A percentile compares a stretch with the other conserved stretches of the same genome.
These are phyloP conservation scores for Exophiala alcalophila DNA, from an alignment of 2,329 filamentous ascomycete species.

Conservation along the genomic window DNA sequence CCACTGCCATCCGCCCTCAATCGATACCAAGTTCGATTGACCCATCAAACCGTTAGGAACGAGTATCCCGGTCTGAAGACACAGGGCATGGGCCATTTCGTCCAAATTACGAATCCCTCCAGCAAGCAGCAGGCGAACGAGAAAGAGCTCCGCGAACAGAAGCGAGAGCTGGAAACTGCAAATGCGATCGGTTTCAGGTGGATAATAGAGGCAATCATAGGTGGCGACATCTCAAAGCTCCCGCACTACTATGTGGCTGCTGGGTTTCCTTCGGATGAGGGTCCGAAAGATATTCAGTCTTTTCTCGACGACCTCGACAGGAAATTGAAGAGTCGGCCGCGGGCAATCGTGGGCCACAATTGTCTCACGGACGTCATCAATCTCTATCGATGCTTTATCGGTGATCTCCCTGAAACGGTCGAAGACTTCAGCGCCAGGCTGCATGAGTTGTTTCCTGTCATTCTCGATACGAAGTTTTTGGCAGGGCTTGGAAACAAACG, in stretches of 20 bases:
- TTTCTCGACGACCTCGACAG: conserved; percentile 37
- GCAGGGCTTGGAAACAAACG: conserved; percentile 43
- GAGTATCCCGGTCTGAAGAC: conserved; percentile 52
- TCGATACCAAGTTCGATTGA: conserved; percentile 61
- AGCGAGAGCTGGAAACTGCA: conserved; percentile 34
- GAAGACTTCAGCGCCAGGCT: conserved; percentile 53
- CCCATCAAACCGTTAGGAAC: conserved; percentile 63
- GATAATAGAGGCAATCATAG: conserved; percentile 46
- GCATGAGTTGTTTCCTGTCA: conserved; percentile 54
- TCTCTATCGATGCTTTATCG: conserved; percentile 59
- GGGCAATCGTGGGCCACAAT: conserved; percentile 61
- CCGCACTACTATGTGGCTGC: conserved; percentile 35
- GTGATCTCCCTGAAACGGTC: conserved; percentile 54
- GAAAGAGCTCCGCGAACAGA: conserved; percentile 31
- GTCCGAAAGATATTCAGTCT: conserved; percentile 25
- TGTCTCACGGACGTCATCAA: conserved; percentile 63
- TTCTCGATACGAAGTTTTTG: conserved; percentile 64
- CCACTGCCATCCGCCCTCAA: conserved; percentile 42
- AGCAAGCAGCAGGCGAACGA: conserved; percentile 35
- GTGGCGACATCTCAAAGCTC: conserved; percentile 41
- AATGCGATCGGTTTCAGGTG: conserved; percentile 45
- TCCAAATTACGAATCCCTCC: conserved; percentile 42
- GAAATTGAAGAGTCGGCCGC: conserved; percentile 45
- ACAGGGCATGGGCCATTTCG: conserved; percentile 37
- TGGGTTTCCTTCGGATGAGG: conserved; percentile 29